Evolutionary conservation across 768 basidiomycete genomes (phyloP), one percentile per base, ranked within the genome.

Genomic region (Aureoboletus auriporus): DNA sequence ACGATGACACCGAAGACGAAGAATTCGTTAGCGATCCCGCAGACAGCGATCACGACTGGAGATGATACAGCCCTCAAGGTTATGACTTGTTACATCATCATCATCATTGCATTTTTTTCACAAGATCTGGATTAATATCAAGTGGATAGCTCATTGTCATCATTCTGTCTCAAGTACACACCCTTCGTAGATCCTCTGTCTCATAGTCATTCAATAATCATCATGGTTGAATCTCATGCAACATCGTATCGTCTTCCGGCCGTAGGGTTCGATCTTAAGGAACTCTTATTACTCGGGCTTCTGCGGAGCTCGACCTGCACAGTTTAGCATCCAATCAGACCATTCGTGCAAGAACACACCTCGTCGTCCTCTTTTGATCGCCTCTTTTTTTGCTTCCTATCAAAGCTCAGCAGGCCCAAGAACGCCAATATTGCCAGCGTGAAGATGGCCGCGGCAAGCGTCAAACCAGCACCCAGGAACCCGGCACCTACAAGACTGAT

Each of bases 401-500:
- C 55, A 31, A 71, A 46, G 20, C 49, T 58, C 49, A 70, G 17
- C 27, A 69, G 6, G 6, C 81, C 77, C 39, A 75, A 42, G 59
- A 75, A 73, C 13, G 59, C 61, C 30, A 81, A 57, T 13, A 70
- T 50, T 3, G 57, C 67, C 14, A 78, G 54, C 53, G 74, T 64
- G 11, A 68, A 51, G 29, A 74, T 54, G 36, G 64, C 64, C 10
- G 78, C 69, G 5, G 66, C 74, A 34, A 80, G 56, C 11, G 74
- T 74, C 50, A 83, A 58, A 11, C 79, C 78, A 4, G 84, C 83
- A 27, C 83, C 84, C 12, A 86, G 68, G 67, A 83, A 80, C 1
- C 84, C 84, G n/a, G 84, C 83, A 7, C 80, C 84, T 8, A 83
- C 73, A 0, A 72, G 74, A 51, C 71, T 72, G 54, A 84, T 73